Conservation (phyloP, 2,329 filamentous ascomycete genomes). For the Pseudogymnoascus sp. region DNA sequence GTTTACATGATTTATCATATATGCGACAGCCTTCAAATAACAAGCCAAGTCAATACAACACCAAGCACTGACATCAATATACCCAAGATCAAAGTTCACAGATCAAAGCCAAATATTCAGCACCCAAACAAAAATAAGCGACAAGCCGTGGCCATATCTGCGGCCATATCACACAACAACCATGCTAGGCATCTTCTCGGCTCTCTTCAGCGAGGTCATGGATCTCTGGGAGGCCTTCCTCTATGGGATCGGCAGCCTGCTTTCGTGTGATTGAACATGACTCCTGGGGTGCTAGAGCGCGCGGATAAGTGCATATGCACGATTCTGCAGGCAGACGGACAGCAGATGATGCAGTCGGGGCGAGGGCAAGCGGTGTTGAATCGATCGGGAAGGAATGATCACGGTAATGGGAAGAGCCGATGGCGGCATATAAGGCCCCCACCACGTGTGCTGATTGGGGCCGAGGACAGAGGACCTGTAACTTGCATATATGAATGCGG, state of each 20-base stretch:
- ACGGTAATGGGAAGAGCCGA: background rate
- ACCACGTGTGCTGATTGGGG: background rate
- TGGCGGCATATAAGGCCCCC: background rate
- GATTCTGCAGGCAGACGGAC: background rate
- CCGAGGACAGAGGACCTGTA: background rate
- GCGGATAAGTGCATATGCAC: constrained; percentile 3
- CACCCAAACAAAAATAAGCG: background rate
- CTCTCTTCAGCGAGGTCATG: constrained; percentile 20
- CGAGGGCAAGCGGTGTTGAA: background rate
- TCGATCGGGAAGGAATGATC: background rate
- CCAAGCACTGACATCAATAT: background rate
- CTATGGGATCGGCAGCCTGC: constrained; percentile 14
- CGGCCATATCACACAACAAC: constrained; percentile 3
- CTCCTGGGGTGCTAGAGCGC: background rate
- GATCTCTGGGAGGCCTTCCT: constrained; percentile 22
- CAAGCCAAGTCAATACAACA: background rate
- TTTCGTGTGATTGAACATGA: background rate
- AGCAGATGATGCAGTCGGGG: background rate
- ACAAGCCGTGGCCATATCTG: background rate
- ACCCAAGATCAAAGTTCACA: background rate
- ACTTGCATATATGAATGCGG: background rate
- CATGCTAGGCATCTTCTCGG: constrained; percentile 20
- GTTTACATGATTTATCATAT: background rate
- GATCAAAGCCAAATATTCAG: background rate
- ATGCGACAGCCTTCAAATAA: background rate